Percentiles rank a stretch among this genome's conserved stretches.
phyloP scores from a whole-genome alignment of 2,329 filamentous ascomycete species.

The Endothia cerciana region DNA sequence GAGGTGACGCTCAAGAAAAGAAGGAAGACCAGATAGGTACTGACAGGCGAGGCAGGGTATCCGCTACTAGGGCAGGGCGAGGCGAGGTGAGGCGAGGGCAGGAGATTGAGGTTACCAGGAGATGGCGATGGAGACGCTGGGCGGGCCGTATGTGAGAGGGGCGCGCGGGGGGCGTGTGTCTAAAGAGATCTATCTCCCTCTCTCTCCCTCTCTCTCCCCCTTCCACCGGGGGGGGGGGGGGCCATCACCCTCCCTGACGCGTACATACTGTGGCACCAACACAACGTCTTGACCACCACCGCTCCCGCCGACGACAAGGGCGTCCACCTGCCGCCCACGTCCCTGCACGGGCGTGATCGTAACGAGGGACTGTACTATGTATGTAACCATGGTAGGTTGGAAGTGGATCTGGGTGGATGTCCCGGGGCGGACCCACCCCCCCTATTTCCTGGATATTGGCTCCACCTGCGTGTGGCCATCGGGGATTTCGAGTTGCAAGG shows the following conservation, averaged over 20 bases:
- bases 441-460: slow-evolving; percentile 14
- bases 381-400: not conserved
- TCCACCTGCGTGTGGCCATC: not conserved
- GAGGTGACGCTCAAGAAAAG: slow-evolving; percentile 15
- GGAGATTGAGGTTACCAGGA: slow-evolving; percentile 15
- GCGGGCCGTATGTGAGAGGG: not conserved
- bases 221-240: too few species aligned
- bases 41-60: slow-evolving; percentile 10
- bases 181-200: not conserved
- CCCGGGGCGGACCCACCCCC: not conserved
- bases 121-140: slow-evolving; percentile 3
- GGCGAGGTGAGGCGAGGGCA: slow-evolving; percentile 13
- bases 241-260: too few species aligned
- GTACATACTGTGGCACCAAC: too few species aligned
- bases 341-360: not conserved
- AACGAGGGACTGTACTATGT: too few species aligned
- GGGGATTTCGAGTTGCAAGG: slow-evolving; percentile 2
- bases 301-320: not conserved
- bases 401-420: not conserved
- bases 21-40: slow-evolving; percentile 11
- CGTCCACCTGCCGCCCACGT: too few species aligned
- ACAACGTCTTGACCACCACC: too few species aligned
- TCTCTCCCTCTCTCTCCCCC: too few species aligned
- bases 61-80: not conserved
- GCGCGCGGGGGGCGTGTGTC: not conserved